phyloP scores from a whole-genome alignment of 768 basidiomycete species.

The Phylloporus sp. region DNA sequence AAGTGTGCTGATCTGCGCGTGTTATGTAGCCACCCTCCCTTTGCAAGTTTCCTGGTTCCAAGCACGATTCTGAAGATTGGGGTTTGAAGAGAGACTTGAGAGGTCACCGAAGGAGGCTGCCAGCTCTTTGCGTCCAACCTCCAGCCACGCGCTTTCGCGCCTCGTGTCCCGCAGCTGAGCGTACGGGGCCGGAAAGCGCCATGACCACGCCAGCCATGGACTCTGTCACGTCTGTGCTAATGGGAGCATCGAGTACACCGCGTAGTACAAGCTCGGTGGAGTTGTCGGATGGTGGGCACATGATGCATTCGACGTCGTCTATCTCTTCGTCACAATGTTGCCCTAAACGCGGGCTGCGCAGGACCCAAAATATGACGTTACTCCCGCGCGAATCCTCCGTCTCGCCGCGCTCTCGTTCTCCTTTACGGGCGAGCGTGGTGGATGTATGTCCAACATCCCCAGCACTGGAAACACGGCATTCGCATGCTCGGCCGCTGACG shows the following conservation, averaged over 20 bases:
- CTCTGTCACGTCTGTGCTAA: constrained; percentile 21
- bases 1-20: constrained; percentile 16
- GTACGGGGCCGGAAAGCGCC: neutral
- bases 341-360: constrained; percentile 35
- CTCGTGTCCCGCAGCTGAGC: constrained; percentile 12
- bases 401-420: constrained; percentile 20
- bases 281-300: constrained; percentile 10
- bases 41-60: constrained; percentile 11
- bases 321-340: constrained; percentile 23
- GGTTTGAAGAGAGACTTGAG: constrained; percentile 11
- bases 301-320: constrained; percentile 21
- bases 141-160: constrained; percentile 8
- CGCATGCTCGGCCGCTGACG: constrained; percentile 17
- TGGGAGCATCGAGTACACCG: constrained; percentile 17
- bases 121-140: constrained; percentile 20
- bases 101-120: constrained; percentile 17
- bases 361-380: constrained; percentile 34
- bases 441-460: constrained; percentile 15
- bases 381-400: constrained; percentile 26
- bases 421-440: constrained; percentile 20
- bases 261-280: constrained; percentile 19
- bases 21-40: constrained; percentile 22
- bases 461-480: constrained; percentile 17
- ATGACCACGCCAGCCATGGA: constrained; percentile 11
- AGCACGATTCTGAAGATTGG: constrained; percentile 12